These are phyloP conservation scores for Leishmania guyanensis DNA, from an alignment of 208 protist genomes.

Conservation along the genomic window DNA sequence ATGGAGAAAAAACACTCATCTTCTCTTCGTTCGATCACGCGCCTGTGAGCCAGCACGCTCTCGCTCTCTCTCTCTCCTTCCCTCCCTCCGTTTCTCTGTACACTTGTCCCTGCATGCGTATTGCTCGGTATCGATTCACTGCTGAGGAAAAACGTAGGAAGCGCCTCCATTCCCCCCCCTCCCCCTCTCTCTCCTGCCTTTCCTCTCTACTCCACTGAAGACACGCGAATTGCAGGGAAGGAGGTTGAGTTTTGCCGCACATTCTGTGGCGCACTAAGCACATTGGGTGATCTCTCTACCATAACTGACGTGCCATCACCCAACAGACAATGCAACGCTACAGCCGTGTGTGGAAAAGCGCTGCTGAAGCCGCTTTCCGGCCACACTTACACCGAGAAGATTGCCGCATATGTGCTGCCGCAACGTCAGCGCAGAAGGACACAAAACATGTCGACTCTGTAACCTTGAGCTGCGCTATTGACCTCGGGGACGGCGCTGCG, in stretches of 20 bases:
- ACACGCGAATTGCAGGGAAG: background rate
- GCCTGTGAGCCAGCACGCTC: no score
- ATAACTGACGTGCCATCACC: background rate
- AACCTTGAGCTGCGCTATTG: background rate
- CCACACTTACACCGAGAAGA: conserved; percentile 49
- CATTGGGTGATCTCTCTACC: background rate
- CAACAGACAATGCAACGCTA: background rate
- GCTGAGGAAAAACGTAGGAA: background rate
- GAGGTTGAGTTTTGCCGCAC: background rate
- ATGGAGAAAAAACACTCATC: background rate
- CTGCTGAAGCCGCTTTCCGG: conserved; percentile 19
- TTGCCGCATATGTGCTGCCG: conserved; percentile 44
- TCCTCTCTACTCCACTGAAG: background rate
- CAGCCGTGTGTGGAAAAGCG: background rate
- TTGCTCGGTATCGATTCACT: background rate
- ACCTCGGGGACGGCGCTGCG: background rate
- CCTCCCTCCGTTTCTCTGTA: background rate
- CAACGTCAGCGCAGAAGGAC: background rate
- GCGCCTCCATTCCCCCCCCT: background rate
- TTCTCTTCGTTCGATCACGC: background rate
- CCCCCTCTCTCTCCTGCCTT: background rate
- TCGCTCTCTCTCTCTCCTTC: background rate
- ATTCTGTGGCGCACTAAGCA: background rate
- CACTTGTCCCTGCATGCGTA: background rate
- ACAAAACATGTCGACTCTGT: background rate